phyloP scores from a whole-genome alignment of 345 rosid species.

The Citrus glauca region DNA sequence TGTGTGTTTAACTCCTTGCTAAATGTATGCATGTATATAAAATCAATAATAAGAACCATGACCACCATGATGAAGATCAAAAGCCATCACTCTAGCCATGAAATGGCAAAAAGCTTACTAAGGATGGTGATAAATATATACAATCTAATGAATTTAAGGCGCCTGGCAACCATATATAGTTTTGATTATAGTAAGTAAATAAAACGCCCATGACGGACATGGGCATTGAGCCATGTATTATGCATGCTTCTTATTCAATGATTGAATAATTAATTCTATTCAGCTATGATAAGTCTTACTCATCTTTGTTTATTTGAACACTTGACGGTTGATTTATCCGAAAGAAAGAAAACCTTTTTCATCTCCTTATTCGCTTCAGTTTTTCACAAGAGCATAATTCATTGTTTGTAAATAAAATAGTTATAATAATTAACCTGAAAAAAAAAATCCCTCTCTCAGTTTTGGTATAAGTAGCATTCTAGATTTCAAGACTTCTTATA shows the following conservation, averaged over 20 bases:
- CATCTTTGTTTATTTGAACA: neutral
- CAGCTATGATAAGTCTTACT: neutral
- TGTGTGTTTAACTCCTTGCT: no score
- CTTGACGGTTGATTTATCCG: neutral
- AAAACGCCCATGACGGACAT: neutral
- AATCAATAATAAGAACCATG: no score
- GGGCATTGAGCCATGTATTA: neutral
- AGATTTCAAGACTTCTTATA: no score
- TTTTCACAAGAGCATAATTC: neutral
- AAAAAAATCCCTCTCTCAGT: no score
- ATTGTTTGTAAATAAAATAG: no score
- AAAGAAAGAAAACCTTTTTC: neutral
- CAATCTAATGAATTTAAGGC: neutral
- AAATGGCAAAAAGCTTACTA: no score
- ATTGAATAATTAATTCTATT: neutral
- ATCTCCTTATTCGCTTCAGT: neutral
- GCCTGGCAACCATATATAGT: no score
- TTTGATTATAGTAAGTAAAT: neutral
- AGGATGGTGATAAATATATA: neutral
- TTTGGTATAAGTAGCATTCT: no score
- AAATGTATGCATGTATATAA: no score
- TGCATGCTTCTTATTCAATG: neutral
- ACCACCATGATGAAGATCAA: no score
- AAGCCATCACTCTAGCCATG: no score
- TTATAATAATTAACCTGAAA: no score